Evolutionary conservation across 306 rosid species (phyloP), one percentile per base, ranked within the genome.

Genomic region (Pyrus betulifolia): DNA sequence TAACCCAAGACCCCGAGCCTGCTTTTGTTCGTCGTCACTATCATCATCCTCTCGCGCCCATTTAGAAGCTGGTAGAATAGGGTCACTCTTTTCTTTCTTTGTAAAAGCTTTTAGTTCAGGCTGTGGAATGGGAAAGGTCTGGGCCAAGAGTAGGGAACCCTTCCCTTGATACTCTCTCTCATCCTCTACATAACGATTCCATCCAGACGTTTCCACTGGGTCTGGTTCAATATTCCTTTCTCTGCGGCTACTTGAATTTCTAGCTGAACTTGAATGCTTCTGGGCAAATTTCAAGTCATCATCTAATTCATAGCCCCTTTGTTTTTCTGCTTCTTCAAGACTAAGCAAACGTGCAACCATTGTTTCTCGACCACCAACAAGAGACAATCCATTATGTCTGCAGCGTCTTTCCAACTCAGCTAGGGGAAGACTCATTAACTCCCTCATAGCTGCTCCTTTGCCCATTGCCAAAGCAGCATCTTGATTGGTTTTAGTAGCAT

Each of bases 21-120:
- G 81, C 81, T 84, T 86, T 75, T 88, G 97, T 60, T 93, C 99
- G 74, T 86, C 96, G 22, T 96, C 99, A 76, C 98, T 96, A 61
- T 89, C 98, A 80, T 91, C 98, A 76, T 96, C 99, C 89, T 92
- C 99, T 61, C 94, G 84, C 45, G 99, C 98, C 99, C 99, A 96
- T 86, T 96, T 96, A 69, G 98, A 96, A 84, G 96, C 86, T 11
- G 97, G 97, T 77, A 96, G 79, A 82, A 92, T 88, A 13, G 89
- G 96, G 73, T 91, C 98, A 77, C 71, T 88, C 89, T 87, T 96
- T 80, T 91, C 99, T 68, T 83, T 91, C 85, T 83, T 96, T 14
- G 82, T 62, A 74, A 85, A 91, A 25, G 91, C 89, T 81, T 89
- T 96, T 38, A 89, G 90, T 59, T 96, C 96, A 74, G 93, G 89